Base-by-base conservation (phyloP, 1,284 basidiomycete species). In the Fomitopsis betulina region DNA sequence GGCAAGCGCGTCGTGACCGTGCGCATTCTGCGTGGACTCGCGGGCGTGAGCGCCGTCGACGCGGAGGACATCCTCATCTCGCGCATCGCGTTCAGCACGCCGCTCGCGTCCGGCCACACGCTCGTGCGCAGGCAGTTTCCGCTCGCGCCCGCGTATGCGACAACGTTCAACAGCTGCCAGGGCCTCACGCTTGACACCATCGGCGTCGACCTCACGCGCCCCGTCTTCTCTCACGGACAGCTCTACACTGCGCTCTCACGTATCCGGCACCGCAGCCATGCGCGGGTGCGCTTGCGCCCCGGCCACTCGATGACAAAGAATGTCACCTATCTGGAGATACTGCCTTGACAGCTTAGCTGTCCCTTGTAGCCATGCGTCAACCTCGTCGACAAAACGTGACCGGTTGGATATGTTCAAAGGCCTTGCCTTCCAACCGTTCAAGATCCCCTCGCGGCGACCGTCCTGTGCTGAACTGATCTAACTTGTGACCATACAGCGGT, bases 141-240 rank as follows among this genome's bases (percentile, higher is more conserved):
- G 4, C 65, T 78, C 9, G 69, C 70, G 10, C 71, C 70, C 1
- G 77, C 76, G 15, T 78, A 78, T 63, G 71, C 74, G 17, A 76
- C 74, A 2, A 78, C 76, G 21, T 77, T 78, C 64, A 75, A 77
- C 58, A 75, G 75, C 59, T 78, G 76, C 62, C 76, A 77, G 62
- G 76, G 75, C 5, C 64, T 77, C 2, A 77, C 77, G 3, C 61
- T 77, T 1, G 73, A 78, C 55, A 49, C 63, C 2, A 65, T 76
- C 10, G 76, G 69, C 2, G 63, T 78, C 0, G 77, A 78, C 58
- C 53, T 75, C 4, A 70, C 68, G 1, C 55, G 58, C 0, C 62
- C 68, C 1, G 76, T 76, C 2, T 79, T 79, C 62, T 70, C 72
- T 13, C 76, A 79, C 65, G 76, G 76, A 1, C 77, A 79, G 58